These are phyloP conservation scores for Zoysia pacifica DNA, from an alignment of 176 grass and related monocot genomes.

Conservation along the genomic window DNA sequence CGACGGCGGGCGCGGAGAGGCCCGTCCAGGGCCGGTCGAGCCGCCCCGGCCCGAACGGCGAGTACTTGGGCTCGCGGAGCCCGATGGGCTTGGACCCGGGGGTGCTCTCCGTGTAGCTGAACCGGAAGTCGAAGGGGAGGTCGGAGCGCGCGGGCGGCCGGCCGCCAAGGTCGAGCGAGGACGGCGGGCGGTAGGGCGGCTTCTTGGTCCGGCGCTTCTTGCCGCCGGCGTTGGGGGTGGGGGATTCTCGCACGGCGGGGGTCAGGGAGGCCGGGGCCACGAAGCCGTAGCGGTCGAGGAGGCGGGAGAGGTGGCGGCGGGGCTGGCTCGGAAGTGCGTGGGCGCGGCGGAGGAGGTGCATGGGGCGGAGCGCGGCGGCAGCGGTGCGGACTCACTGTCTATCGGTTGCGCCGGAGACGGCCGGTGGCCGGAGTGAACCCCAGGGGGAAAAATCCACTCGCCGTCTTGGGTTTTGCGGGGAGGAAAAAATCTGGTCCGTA, in stretches of 20 bases:
- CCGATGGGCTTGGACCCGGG: slow-evolving; percentile 68
- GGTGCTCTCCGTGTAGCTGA: slow-evolving; percentile 85
- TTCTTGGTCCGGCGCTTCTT: slow-evolving; percentile 57
- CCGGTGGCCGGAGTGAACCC: not conserved
- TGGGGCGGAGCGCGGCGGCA: slow-evolving; percentile 20
- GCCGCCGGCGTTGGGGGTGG: slow-evolving; percentile 11
- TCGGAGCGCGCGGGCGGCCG: slow-evolving; percentile 55
- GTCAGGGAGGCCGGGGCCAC: slow-evolving; percentile 55
- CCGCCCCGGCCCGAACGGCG: slow-evolving; percentile 83
- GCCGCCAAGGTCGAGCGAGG: slow-evolving; percentile 49
- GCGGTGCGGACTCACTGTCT: not conserved
- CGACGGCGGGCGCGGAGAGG: slow-evolving; percentile 70
- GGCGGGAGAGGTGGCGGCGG: slow-evolving; percentile 38
- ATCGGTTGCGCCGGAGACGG: not conserved
- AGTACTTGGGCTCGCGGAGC: slow-evolving; percentile 85
- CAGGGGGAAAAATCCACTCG: not conserved
- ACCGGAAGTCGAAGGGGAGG: slow-evolving; percentile 90
- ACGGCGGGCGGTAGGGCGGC: slow-evolving; percentile 50
- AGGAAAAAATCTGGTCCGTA: not conserved
- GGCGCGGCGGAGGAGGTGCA: slow-evolving; percentile 47
- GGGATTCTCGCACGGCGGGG: slow-evolving; percentile 20
- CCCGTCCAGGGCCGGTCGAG: slow-evolving; percentile 85
- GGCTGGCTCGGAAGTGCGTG: slow-evolving; percentile 11
- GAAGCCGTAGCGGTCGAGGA: slow-evolving; percentile 75
- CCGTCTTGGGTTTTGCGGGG: not conserved